A percentile compares a stretch with the other conserved stretches of the same genome.
Conservation (phyloP, 345 rosid species). For the Orychophragmus violaceus region DNA sequence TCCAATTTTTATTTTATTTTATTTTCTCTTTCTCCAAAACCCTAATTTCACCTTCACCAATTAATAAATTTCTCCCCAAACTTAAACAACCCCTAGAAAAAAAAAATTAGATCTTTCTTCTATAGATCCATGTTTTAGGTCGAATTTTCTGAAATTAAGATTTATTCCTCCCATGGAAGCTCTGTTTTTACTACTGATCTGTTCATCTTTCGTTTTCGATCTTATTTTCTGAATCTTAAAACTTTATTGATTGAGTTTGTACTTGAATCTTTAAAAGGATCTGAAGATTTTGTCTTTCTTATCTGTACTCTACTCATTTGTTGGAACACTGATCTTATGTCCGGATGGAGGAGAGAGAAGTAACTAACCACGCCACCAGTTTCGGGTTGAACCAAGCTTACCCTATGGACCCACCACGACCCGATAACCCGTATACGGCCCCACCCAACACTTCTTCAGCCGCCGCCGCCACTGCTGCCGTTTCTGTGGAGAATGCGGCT, state of each 20-base stretch:
- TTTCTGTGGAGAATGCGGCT: conserved; percentile 17
- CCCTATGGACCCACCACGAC: conserved; percentile 43
- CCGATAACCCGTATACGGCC: conserved; percentile 35
- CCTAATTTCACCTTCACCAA: conserved; percentile 29
- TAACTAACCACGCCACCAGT: conserved; percentile 31
- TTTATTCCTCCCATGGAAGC: conserved; percentile 9
- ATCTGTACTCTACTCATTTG: conserved; percentile 18
- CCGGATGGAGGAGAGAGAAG: conserved; percentile 68
- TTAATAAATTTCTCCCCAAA: conserved; percentile 29
- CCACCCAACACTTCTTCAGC: conserved; percentile 25
- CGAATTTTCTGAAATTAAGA: conserved; percentile 14
- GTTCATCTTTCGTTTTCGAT: background rate
- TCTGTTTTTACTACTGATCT: conserved; percentile 20
- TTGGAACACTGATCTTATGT: conserved; percentile 32
- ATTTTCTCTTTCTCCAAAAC: conserved; percentile 26
- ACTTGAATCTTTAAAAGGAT: conserved; percentile 15
- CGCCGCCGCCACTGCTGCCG: background rate
- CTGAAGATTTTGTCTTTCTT: background rate
- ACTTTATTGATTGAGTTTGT: background rate
- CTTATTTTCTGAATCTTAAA: conserved; percentile 17
- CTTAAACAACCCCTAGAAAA: conserved; percentile 27
- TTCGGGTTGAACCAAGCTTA: conserved; percentile 35
- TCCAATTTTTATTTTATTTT: background rate
- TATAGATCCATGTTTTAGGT: conserved; percentile 20
- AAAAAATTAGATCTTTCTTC: conserved; percentile 21